Evolutionary conservation across 805 yeast genomes (phyloP), one percentile per base, ranked within the genome.

Genomic region (Kuraishia cidri): DNA sequence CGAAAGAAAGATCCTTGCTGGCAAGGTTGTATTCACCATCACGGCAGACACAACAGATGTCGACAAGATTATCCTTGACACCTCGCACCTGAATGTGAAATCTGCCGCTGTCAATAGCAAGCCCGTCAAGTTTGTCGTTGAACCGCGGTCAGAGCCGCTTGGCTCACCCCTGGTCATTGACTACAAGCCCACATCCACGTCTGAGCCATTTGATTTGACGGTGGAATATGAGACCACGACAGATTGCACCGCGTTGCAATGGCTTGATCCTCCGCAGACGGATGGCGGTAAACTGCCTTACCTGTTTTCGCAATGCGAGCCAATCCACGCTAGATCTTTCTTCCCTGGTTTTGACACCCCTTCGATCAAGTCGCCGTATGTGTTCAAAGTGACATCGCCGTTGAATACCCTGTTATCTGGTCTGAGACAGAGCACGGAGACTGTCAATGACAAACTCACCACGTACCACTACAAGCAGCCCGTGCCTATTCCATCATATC

Each of bases 261-360:
- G 92, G 76, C 60, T 87, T 33, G 72, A 71, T n/a, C 75, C 78
- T 23, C 74, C 66, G 33, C 82, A 78, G 44, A 81, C 94, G 6
- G 76, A 76, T 30, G 94, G 88, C 12, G 72, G 76, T 39, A 69
- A 68, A 26, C 64, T 65, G 17, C 86, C 85, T 1, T 80, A 74
- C 53, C 64, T 87, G 37, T 87, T 86, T 54, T 84, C 95, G 8
- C 96, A 87, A 58, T 73, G 94, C 50, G 94, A 87, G 60, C 87
- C 95, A 24, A 86, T 83, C 41, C 95, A 87, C 49, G 92, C 95
- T 5, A 69, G 96, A 47, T 72, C 90, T 11, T 65, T 86, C 48
- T 79, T 82, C 60, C 96, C 96, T 6, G 82, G 86, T 46, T 87
- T 87, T 50, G 96, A 87, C 54, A 86, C 96, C 0, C 95, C 96